These are phyloP conservation scores for Venturia nashicola DNA, from an alignment of 2,329 filamentous ascomycete genomes.

Conservation along the genomic window DNA sequence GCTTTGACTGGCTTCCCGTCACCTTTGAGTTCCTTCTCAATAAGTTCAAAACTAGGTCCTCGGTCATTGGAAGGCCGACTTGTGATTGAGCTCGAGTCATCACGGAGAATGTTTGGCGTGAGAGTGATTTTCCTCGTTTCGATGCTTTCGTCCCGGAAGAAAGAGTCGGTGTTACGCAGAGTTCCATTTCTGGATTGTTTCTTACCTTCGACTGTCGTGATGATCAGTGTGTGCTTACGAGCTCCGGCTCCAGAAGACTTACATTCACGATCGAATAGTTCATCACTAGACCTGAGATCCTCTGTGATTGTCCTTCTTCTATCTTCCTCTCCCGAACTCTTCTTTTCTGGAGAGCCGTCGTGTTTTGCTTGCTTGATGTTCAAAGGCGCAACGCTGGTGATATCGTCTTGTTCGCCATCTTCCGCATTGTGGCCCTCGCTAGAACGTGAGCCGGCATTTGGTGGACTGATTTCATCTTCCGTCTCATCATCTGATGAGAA, in stretches of 20 bases:
- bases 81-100: conserved; percentile 46
- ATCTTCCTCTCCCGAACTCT: conserved; percentile 8
- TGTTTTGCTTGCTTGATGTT: conserved; percentile 21
- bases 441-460: not conserved
- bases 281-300: conserved; percentile 43
- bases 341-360: conserved; percentile 16
- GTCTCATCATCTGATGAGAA: conserved; percentile 71
- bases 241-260: conserved; percentile 11
- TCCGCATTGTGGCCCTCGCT: conserved; percentile 3
- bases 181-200: conserved; percentile 53
- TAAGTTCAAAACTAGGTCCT: conserved; percentile 60
- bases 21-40: conserved; percentile 60
- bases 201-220: not conserved
- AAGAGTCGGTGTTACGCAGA: conserved; percentile 84
- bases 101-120: conserved; percentile 80
- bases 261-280: conserved; percentile 44
- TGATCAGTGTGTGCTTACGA: conserved; percentile 1
- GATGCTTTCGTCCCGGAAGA: conserved; percentile 90
- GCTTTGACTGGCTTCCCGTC: conserved; percentile 40
- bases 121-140: conserved; percentile 97
- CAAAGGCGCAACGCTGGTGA: conserved; percentile 21
- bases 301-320: conserved; percentile 20
- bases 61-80: conserved; percentile 29
- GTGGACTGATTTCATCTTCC: conserved; percentile 28
- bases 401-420: conserved; percentile 13